These are phyloP conservation scores for Spergularia azorica DNA, from an alignment of 179 eudicot genomes.

Conservation along the genomic window DNA sequence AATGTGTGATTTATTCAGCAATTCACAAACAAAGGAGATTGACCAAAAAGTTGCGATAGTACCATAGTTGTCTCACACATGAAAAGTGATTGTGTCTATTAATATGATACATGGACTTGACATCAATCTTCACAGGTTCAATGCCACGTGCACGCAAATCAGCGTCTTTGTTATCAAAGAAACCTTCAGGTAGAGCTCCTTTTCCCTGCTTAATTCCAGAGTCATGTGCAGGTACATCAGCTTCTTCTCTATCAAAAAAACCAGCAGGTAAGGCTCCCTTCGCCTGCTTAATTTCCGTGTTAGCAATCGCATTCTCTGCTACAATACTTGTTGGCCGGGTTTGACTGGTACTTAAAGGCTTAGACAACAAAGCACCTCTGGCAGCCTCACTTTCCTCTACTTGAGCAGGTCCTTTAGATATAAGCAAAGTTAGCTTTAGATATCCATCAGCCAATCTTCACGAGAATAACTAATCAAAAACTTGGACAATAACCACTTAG, in stretches of 20 bases:
- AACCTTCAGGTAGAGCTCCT: constrained; percentile 83
- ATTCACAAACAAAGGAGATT: neutral
- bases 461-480: neutral
- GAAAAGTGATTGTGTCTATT: neutral
- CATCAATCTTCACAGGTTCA: constrained; percentile 77
- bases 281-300: constrained; percentile 39
- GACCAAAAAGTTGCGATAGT: neutral
- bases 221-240: constrained; percentile 88
- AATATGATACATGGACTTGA: constrained; percentile 38
- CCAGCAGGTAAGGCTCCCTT: constrained; percentile 83
- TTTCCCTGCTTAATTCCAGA: constrained; percentile 46
- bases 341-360: constrained; percentile 30
- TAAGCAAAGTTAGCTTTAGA: constrained; percentile 7
- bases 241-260: constrained; percentile 84
- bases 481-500: neutral
- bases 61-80: neutral
- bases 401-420: constrained; percentile 42
- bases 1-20: neutral
- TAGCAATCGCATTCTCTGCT: constrained; percentile 30
- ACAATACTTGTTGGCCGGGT: constrained; percentile 29
- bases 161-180: constrained; percentile 91
- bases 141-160: constrained; percentile 96
- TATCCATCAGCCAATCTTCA: neutral
- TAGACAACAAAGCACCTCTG: constrained; percentile 31
- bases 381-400: constrained; percentile 27